phyloP scores from a whole-genome alignment of 257 asterid genomes.

The Dorcoceras hygrometricum region DNA sequence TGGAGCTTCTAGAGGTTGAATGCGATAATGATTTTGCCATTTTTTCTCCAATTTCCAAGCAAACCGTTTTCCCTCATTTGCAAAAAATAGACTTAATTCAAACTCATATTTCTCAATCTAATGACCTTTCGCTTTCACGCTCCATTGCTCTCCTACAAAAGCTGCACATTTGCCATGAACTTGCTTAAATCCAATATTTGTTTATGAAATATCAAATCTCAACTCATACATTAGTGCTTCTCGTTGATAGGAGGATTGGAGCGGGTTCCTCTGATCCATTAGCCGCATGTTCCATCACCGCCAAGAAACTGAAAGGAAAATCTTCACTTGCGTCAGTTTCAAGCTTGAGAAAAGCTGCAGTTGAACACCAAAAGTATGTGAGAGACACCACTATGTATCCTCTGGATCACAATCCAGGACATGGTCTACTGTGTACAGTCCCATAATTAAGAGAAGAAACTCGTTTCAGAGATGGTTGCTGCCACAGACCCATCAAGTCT shows the following conservation, averaged over 20 bases:
- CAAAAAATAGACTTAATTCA: neutral
- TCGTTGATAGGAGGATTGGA: conserved; percentile 57
- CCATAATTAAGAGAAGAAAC: conserved; percentile 40
- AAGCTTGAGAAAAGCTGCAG: conserved; percentile 45
- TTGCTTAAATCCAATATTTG: neutral
- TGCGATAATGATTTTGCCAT: neutral
- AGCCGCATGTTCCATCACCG: conserved; percentile 63
- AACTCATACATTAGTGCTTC: neutral
- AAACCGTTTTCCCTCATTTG: neutral
- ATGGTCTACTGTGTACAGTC: conserved; percentile 73
- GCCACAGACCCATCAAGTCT: neutral
- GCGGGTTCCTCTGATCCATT: conserved; percentile 75
- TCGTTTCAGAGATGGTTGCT: neutral
- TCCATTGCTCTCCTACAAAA: neutral
- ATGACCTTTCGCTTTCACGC: neutral
- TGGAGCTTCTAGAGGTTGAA: neutral
- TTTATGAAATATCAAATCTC: neutral
- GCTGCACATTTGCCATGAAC: neutral
- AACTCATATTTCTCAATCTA: neutral
- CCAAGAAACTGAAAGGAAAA: conserved; percentile 46
- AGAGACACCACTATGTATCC: conserved; percentile 74
- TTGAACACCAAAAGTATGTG: conserved; percentile 60
- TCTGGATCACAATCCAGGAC: conserved; percentile 76
- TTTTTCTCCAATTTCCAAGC: neutral
- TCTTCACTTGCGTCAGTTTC: neutral